Percentiles rank a stretch among this genome's conserved stretches.
Conservation (phyloP, 2,329 filamentous ascomycete genomes). For the Albifimbria verrucaria region DNA sequence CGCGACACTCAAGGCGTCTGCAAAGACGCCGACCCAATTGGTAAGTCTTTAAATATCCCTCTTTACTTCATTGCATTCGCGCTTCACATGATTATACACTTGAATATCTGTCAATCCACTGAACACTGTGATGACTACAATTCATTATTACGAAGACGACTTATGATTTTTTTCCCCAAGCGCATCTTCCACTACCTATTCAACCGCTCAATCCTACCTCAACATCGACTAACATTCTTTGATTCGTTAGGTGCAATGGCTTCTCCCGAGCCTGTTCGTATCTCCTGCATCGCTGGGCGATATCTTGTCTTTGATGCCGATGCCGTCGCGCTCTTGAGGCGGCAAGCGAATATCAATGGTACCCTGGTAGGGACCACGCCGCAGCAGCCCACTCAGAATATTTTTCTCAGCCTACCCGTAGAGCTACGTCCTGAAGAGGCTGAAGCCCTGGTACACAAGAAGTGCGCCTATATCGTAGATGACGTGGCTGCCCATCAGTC, state of each 20-base stretch:
- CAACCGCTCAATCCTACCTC: constrained; percentile 6
- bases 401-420: constrained; percentile 84
- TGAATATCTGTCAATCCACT: constrained; percentile 61
- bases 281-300: constrained; percentile 74
- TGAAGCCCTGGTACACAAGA: constrained; percentile 72
- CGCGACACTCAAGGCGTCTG: neutral
- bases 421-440: constrained; percentile 92
- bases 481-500: constrained; percentile 68
- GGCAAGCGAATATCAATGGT: constrained; percentile 79
- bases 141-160: constrained; percentile 42
- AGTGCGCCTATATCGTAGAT: constrained; percentile 76
- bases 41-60: constrained; percentile 7
- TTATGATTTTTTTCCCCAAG: constrained; percentile 29
- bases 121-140: constrained; percentile 43
- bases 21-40: neutral
- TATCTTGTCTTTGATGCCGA: constrained; percentile 90
- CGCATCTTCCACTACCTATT: constrained; percentile 6
- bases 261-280: constrained; percentile 56
- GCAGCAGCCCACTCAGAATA: constrained; percentile 90
- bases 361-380: constrained; percentile 84
- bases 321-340: constrained; percentile 72
- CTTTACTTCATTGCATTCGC: neutral
- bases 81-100: constrained; percentile 45
- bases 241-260: constrained; percentile 10
- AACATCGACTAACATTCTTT: neutral